A percentile compares a stretch with the other conserved stretches of the same genome.
These are phyloP conservation scores for Claviceps cyperi DNA, from an alignment of 2,329 filamentous ascomycete genomes.

Conservation along the genomic window DNA sequence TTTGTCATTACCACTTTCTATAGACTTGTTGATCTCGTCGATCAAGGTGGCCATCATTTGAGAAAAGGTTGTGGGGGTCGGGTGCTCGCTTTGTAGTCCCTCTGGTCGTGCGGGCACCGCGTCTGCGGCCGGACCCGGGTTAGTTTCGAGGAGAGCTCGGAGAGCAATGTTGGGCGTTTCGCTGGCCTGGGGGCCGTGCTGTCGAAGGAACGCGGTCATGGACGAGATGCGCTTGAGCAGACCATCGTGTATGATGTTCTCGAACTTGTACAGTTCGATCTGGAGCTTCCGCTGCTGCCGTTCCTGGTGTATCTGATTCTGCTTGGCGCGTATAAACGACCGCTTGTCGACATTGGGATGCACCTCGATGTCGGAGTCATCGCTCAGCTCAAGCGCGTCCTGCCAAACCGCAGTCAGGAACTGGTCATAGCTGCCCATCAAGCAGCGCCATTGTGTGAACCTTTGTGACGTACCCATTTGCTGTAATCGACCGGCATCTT, in stretches of 20 bases:
- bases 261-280: conserved; percentile 86
- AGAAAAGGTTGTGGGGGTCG: conserved; percentile 69
- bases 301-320: conserved; percentile 90
- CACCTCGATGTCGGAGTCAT: conserved; percentile 96
- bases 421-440: not conserved
- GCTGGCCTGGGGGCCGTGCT: conserved; percentile 51
- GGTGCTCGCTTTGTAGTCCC: conserved; percentile 62
- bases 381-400: conserved; percentile 89
- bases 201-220: conserved; percentile 60
- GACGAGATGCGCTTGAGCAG: conserved; percentile 70
- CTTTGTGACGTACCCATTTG: conserved; percentile 45
- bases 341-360: conserved; percentile 98
- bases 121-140: conserved; percentile 57
- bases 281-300: conserved; percentile 72
- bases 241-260: conserved; percentile 83
- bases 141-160: conserved; percentile 72
- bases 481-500: conserved; percentile 45
- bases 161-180: conserved; percentile 69
- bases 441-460: no score
- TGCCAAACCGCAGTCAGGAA: conserved; percentile 15
- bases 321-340: conserved; percentile 96
- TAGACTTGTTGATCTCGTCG: conserved; percentile 76
- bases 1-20: conserved; percentile 63
- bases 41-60: conserved; percentile 98
- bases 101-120: conserved; percentile 60